Base-by-base conservation (phyloP, 495 filamentous ascomycete genomes). In the Gamarada debralockiae region DNA sequence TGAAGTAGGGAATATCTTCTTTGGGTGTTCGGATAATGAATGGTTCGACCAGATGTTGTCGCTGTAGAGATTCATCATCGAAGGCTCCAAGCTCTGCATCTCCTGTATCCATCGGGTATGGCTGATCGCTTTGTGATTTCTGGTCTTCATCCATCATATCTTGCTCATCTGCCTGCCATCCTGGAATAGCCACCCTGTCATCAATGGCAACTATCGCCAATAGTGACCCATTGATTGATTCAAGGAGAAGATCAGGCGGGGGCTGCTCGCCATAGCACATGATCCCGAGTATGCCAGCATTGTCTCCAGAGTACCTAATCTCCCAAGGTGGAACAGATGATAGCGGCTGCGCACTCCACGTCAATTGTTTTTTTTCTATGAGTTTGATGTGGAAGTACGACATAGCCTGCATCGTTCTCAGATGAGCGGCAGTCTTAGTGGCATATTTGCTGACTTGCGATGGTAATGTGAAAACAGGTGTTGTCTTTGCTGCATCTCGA, bases 391-490 rank as follows among this genome's bases (percentile, higher is more conserved):
- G 63, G 23, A 66, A 61, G 44, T 66, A 63, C 2, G 60, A 63
- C 61, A 63, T 63, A 2, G 20, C 47, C 34, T 63, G 63, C 63
- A 66, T 66, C 2, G 80, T 76, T 47, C 89, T 77, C 3, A 90
- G 65, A 57, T 92, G 81, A 12, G 78, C 77, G 8, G 85, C 77
- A 1, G 84, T 90, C 34, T 82, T 73, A n/a, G 77, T 77, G 4
- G 80, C 70, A 48, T 80, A 72, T 18, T 86, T 77, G 48, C 76
- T 82, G 15, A 81, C 69, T 55, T 86, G 81, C 2, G 85, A 86
- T 10, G 76, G 76, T 8, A 81, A 65, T 20, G 67, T 70, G 49
- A 67, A 59, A 40, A 81, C 70, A 1, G 53, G 52, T n/a, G 53
- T 59, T 2, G 50, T 60, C 36, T 40, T 43, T 4, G 55, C 59